Conservation (phyloP, 306 rosid genomes). For the Sophora flavescens region DNA sequence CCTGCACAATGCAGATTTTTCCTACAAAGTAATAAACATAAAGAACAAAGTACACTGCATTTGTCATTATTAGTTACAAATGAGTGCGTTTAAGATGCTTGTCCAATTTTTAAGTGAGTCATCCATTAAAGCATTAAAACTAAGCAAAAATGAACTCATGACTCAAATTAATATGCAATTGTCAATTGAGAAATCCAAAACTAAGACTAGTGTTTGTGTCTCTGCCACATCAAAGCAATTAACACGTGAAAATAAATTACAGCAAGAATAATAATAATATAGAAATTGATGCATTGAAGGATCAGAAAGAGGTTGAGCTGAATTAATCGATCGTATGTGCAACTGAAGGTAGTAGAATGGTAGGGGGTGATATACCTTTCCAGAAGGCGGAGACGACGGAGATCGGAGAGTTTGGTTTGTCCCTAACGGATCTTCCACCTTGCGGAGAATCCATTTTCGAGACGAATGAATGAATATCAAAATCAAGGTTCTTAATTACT, state of each 20-base stretch:
- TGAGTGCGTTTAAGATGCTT: neutral
- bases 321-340: neutral
- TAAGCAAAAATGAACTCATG: neutral
- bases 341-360: too few species aligned
- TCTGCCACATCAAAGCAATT: neutral
- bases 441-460: conserved; percentile 47
- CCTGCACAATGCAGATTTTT: neutral
- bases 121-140: neutral
- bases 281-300: neutral
- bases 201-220: neutral
- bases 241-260: neutral
- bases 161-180: neutral
- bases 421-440: conserved; percentile 59
- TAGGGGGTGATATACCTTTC: conserved; percentile 54
- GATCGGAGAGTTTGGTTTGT: conserved; percentile 57
- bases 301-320: neutral
- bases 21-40: neutral
- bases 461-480: too few species aligned
- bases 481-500: too few species aligned
- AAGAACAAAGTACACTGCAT: neutral
- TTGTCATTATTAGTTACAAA: neutral
- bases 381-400: conserved; percentile 66
- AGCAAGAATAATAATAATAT: neutral
- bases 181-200: neutral
- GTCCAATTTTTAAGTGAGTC: neutral